These are phyloP conservation scores for Letharia lupina DNA, from an alignment of 495 filamentous ascomycete genomes.

Conservation along the genomic window DNA sequence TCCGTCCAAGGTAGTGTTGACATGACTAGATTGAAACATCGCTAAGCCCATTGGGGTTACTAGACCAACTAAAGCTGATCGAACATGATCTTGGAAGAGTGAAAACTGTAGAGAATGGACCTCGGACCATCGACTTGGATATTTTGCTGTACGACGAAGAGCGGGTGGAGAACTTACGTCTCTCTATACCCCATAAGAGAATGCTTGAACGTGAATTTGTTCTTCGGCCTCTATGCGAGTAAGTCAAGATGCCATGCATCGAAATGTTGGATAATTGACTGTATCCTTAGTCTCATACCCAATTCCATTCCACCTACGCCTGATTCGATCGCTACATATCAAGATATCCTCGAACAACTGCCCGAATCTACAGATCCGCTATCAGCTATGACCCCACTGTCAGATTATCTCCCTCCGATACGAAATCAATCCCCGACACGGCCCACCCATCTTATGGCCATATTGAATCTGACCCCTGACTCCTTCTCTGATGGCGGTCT, in stretches of 20 bases:
- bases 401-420: slow-evolving; percentile 48
- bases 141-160: slow-evolving; percentile 79
- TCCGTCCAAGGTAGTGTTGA: neutral
- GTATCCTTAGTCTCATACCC: slow-evolving; percentile 51
- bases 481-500: slow-evolving; percentile 90
- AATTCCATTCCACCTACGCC: slow-evolving; percentile 41
- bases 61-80: slow-evolving; percentile 74
- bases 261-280: neutral
- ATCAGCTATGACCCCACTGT: slow-evolving; percentile 64
- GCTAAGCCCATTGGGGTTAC: slow-evolving; percentile 61
- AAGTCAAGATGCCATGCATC: slow-evolving; percentile 25
- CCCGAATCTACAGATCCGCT: slow-evolving; percentile 43
- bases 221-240: slow-evolving; percentile 82
- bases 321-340: slow-evolving; percentile 31
- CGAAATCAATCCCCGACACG: slow-evolving; percentile 55
- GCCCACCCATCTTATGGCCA: slow-evolving; percentile 78
- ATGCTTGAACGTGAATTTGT: slow-evolving; percentile 94
- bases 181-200: slow-evolving; percentile 74
- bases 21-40: slow-evolving; percentile 65
- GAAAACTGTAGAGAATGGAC: slow-evolving; percentile 87
- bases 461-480: slow-evolving; percentile 92
- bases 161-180: slow-evolving; percentile 54
- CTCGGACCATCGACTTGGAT: slow-evolving; percentile 87
- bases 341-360: slow-evolving; percentile 54
- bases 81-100: slow-evolving; percentile 68